Conservation (phyloP, 345 rosid genomes). For the Salix brachista region DNA sequence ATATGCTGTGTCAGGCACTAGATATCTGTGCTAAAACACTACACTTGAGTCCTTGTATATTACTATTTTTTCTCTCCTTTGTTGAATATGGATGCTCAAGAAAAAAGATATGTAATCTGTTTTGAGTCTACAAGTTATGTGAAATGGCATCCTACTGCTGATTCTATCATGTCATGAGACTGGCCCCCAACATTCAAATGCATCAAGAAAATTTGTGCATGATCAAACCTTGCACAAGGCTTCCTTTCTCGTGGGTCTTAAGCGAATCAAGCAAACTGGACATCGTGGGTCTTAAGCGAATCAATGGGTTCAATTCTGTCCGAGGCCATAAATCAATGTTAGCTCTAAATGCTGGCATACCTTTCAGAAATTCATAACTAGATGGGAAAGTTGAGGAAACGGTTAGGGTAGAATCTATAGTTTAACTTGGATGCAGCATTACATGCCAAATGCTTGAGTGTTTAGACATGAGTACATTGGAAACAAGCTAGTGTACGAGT, state of each 20-base stretch:
- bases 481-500: no score
- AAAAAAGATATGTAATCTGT: not conserved
- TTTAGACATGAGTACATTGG: no score
- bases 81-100: not conserved
- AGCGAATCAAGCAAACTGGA: no score
- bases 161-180: not conserved
- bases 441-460: no score
- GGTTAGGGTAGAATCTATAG: no score
- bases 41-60: not conserved
- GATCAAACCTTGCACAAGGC: not conserved
- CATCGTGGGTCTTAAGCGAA: no score
- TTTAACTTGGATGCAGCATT: no score
- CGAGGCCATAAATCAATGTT: no score
- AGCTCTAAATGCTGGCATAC: no score
- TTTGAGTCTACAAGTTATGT: not conserved
- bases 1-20: not conserved
- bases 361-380: no score
- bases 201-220: not conserved
- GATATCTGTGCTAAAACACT: not conserved
- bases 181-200: not conserved
- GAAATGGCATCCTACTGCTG: not conserved
- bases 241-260: not conserved
- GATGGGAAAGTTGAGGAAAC: no score
- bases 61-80: not conserved
- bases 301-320: no score